Conservation (phyloP, 2,329 filamentous ascomycete species). For the Hawksworthiomyces lignivorus region DNA sequence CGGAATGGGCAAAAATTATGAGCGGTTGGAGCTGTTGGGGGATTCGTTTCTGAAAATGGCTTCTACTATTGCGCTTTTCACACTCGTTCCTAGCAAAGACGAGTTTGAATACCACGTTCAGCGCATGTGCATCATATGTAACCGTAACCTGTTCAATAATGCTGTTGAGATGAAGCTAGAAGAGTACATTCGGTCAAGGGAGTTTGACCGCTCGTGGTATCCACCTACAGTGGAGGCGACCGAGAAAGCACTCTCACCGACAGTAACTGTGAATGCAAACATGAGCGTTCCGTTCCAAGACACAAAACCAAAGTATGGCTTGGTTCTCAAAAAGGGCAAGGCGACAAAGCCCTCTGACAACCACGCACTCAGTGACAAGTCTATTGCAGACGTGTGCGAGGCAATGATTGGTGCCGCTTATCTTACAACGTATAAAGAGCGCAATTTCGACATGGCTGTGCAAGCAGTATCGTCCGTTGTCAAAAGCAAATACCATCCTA, state of each 20-base stretch:
- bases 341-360: conserved; percentile 38
- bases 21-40: conserved; percentile 86
- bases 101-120: conserved; percentile 87
- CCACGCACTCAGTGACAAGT: conserved; percentile 77
- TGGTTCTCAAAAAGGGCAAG: conserved; percentile 69
- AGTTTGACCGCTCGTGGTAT: conserved; percentile 85
- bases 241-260: not conserved
- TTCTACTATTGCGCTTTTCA: conserved; percentile 81
- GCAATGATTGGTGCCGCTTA: conserved; percentile 85
- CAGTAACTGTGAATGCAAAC: not conserved
- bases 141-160: conserved; percentile 76
- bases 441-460: conserved; percentile 49
- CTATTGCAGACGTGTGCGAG: conserved; percentile 89
- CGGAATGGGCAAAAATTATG: conserved; percentile 92
- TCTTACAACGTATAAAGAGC: conserved; percentile 35
- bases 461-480: conserved; percentile 63
- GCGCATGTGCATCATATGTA: conserved; percentile 86
- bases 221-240: conserved; percentile 43
- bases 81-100: conserved; percentile 64
- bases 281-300: too few relatives aligned
- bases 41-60: conserved; percentile 95
- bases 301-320: conserved; percentile 31
- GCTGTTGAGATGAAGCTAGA: conserved; percentile 59
- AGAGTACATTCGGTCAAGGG: conserved; percentile 73
- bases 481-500: conserved; percentile 58